Conservation (phyloP, 2,329 filamentous ascomycete genomes). For the Sclerotinia nivalis region DNA sequence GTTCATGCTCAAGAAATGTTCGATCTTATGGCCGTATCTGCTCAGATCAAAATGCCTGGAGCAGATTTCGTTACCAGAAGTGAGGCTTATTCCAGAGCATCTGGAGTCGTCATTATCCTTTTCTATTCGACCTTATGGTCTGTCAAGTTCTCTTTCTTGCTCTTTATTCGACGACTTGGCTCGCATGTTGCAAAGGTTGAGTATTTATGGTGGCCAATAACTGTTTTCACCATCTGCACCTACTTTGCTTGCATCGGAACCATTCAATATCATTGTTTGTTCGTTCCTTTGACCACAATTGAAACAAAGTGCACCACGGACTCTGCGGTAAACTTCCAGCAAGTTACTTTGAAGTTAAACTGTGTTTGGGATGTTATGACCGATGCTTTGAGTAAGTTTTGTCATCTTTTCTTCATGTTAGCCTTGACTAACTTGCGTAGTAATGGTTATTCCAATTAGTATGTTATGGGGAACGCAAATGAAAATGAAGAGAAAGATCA, state of each 20-base stretch:
- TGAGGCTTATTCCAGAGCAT: constrained; percentile 2
- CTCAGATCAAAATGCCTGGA: background rate
- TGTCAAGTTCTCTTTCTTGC: constrained; percentile 8
- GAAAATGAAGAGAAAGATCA: constrained; percentile 6
- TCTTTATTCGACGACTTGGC: constrained; percentile 5
- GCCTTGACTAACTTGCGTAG: background rate
- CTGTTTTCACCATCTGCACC: constrained; percentile 1
- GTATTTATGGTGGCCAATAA: constrained; percentile 1
- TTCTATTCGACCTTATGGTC: constrained; percentile 2
- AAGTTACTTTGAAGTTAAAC: background rate
- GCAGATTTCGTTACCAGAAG: background rate
- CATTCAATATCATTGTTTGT: background rate
- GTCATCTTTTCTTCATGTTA: background rate
- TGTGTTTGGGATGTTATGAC: constrained; percentile 4
- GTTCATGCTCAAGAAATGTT: constrained; percentile 3
- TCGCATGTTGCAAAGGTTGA: constrained; percentile 2
- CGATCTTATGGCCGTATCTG: background rate
- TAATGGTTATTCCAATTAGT: background rate
- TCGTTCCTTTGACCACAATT: background rate
- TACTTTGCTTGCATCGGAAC: constrained; percentile 7
- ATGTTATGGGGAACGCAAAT: constrained; percentile 3
- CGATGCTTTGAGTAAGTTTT: background rate
- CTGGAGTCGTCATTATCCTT: constrained; percentile 1
- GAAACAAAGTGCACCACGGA: background rate
- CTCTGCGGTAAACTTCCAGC: background rate